Evolutionary conservation across 805 yeast genomes (phyloP).

Genomic region (Candida mattraensis): DNA sequence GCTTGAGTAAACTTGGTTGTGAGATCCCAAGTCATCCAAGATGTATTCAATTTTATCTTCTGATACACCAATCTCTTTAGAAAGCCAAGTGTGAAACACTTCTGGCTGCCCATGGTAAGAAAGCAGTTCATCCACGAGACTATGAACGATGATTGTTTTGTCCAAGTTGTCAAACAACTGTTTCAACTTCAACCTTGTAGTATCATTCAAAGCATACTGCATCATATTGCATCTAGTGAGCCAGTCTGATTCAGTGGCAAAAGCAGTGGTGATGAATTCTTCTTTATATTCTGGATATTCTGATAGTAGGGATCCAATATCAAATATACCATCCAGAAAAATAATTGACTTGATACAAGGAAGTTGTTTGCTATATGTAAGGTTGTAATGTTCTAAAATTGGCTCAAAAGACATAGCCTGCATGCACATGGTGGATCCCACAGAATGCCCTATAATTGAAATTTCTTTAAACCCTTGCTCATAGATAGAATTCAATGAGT

Average conservation of each 20-base stretch:
- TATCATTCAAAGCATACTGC: constrained; percentile 8
- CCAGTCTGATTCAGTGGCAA: constrained; percentile 28
- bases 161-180: constrained; percentile 11
- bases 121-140: constrained; percentile 66
- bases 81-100: constrained; percentile 38
- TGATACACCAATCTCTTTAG: constrained; percentile 6
- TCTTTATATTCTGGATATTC: constrained; percentile 60
- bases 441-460: constrained; percentile 70
- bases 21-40: constrained; percentile 52
- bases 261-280: constrained; percentile 60
- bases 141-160: constrained; percentile 51
- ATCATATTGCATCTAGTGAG: constrained; percentile 18
- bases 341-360: constrained; percentile 30
- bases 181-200: constrained; percentile 1
- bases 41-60: constrained; percentile 19
- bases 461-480: constrained; percentile 25
- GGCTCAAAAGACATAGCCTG: constrained; percentile 43
- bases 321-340: constrained; percentile 71
- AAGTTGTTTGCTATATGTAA: constrained; percentile 10
- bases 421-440: constrained; percentile 67
- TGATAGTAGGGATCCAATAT: constrained; percentile 45
- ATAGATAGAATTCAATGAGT: constrained; percentile 37
- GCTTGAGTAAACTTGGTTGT: constrained; percentile 60
- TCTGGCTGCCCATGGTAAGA: constrained; percentile 46
- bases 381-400: constrained; percentile 8